A percentile compares a stretch with the other conserved stretches of the same genome.
These are phyloP conservation scores for Rhizoclosmatium globosum DNA, from an alignment of 192 early-diverging fungal species.

Conservation along the genomic window DNA sequence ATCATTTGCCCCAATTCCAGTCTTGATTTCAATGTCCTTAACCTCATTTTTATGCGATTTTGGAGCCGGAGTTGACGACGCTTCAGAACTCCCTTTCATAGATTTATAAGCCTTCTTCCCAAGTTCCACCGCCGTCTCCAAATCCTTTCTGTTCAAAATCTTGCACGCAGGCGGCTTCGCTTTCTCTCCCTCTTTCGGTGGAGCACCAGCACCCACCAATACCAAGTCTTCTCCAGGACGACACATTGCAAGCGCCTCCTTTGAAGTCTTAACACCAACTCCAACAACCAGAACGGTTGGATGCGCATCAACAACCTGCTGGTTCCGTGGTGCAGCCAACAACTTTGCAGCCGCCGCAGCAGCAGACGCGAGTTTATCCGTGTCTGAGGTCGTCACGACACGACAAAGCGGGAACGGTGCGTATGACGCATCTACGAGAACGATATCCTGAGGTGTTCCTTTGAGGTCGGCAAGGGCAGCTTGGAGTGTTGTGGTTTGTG, in stretches of 20 bases:
- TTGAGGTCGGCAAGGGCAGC: not conserved
- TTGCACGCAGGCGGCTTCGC: slow-evolving; percentile 22
- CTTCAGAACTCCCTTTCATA: not conserved
- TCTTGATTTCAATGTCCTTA: slow-evolving; percentile 27
- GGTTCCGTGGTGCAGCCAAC: not conserved
- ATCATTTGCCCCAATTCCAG: slow-evolving; percentile 5
- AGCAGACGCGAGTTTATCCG: not conserved
- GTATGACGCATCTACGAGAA: not conserved
- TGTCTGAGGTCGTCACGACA: not conserved
- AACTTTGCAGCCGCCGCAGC: slow-evolving; percentile 4
- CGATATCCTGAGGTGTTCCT: not conserved
- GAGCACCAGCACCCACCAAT: not conserved
- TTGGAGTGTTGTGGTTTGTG: not conserved
- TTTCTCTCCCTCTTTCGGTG: not conserved
- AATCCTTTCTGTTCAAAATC: slow-evolving; percentile 3
- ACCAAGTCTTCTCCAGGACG: not conserved
- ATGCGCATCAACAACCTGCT: not conserved
- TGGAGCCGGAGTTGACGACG: not conserved
- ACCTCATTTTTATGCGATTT: slow-evolving; percentile 8
- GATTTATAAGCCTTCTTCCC: not conserved
- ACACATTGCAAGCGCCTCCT: not conserved
- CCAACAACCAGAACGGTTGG: not conserved
- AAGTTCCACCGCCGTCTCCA: slow-evolving; percentile 12
- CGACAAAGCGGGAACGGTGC: not conserved
- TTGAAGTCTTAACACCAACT: not conserved